Evolutionary conservation across 2,329 filamentous ascomycete genomes (phyloP), one percentile per base, ranked within the genome.

Genomic region (Fusarium setosum): DNA sequence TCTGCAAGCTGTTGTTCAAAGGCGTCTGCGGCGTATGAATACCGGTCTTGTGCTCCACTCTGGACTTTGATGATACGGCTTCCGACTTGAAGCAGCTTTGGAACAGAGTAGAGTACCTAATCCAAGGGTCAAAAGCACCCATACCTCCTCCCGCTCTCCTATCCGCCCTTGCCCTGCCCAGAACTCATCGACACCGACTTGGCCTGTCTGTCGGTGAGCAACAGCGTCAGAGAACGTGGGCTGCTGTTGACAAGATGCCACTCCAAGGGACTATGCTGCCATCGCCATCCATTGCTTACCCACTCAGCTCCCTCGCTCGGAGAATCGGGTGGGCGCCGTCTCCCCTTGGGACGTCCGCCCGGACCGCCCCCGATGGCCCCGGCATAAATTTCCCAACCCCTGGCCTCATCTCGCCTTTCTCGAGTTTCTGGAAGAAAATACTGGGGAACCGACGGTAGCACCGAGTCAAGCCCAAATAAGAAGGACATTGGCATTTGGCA

Each of bases 401-500:
- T 55, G 47, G 56, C 45, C 56, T 66, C 59, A 61, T 65, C 65
- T 52, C 58, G 53, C 66, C 58, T 61, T 61, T 57, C 32, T 59
- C 57, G 49, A 35, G 56, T 61, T 69, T 68, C 63, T 65, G 47
- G 56, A 67, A 65, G 49, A 58, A 57, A 57, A 57, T 15, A 20
- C 26, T 49, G 50, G 56, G 54, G 48, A 52, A 62, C 44, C 18
- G 50, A 57, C 56, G 51, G 37, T 37, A 59, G 51, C 49, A 55
- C 54, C 56, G 55, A 59, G 54, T 57, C 41, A 53, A 51, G 34
- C 29, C 24, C 23, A 37, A 55, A 50, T 50, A 42, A 51, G 29
- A 38, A 42, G 18, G 31, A 29, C 26, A 41, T 59, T 47, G 42
- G 40, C 38, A 48, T 17, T 45, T 41, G 35, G 47, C 63, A 55